Evolutionary conservation across 768 basidiomycete species (phyloP), one percentile per base, ranked within the genome.

Genomic region (Mycena chlorophos): DNA sequence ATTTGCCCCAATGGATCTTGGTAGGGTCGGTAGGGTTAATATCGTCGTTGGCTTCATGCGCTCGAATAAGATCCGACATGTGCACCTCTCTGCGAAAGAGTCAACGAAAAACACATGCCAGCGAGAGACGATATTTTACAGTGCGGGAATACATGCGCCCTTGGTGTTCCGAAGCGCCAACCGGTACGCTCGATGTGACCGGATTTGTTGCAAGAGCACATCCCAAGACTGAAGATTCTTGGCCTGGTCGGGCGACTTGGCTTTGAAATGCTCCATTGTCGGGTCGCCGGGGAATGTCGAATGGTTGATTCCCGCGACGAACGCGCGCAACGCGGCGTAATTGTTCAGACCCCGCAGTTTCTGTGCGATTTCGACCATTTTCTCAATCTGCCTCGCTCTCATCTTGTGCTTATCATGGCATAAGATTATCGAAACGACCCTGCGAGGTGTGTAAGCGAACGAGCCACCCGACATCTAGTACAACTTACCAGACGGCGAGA

Each of bases 1-100:
- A 97, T 72, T 98, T 98, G 25, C 88, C 91, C 96, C 96, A 98
- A 65, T 98, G 94, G 51, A 98, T 89, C 66, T 85, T 85, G 37
- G 69, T 75, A 3, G 84, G 76, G 63, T 91, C 87, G 20, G 80
- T 74, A 5, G 84, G 74, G 58, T 83, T 82, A 58, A 83, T 79
- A 63, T 95, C 91, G 2, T 78, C 76, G 57, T 96, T 94, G 54
- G 86, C 89, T 71, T 92, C 91, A 61, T 97, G 87, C 6, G 93
- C 83, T 58, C 86, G 86, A 43, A 94, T 88, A 46, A 98, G 78
- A 67, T 96, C 94, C 37, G 91, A 89, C 64, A 94, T 84, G 57
- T 94, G 92, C 10, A 95, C 89, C 68, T 97, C 94, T 70, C 91
- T 94, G 67, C n/a, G 52, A 49, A 47, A 26, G 22, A n/a, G 65